Base-by-base conservation (phyloP, 805 yeast genomes). In the Candida corydali region DNA sequence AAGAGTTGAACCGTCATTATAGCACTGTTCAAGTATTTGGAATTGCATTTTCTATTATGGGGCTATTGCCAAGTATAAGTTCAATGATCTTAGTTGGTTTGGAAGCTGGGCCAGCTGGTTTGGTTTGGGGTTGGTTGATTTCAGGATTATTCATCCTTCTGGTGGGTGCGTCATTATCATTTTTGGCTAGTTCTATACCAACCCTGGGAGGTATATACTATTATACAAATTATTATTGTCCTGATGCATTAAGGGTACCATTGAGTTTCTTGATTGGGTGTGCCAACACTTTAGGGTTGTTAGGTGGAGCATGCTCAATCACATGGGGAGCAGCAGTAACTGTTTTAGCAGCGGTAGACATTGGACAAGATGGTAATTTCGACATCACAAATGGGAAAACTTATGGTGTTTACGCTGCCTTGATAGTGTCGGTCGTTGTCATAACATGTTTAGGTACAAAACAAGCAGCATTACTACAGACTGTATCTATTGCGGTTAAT, bases 51-150 rank as follows among this genome's bases (percentile, higher is more conserved):
- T 70, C 78, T 17, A 78, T 81, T 51, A 80, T 82, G 85, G 82
- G 85, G 11, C 55, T 81, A 33, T 59, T 80, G 28, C 83, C 83
- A 1, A 72, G 80, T 16, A 75, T 80, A 32, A 72, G 82, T 0
- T 72, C 82, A 3, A 64, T 69, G 20, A 52, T 78, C 23, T 61
- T 60, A 8, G 63, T 66, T 27, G 80, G 80, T 15, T 59, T 80
- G 11, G 53, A 73, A 17, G 75, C 81, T 0, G 86, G 86, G 5
- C 76, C 83, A 0, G 76, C 69, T 6, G 79, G 80, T 10, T 65
- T 78, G 36, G 63, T 80, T 5, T 81, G 87, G 87, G 82, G 84
- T 32, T 82, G 88, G 88, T 55, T 77, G 31, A 49, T 76, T 10
- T 70, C 84, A 19, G 67, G 76, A 3, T 40, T 63, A 12, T 74